These are phyloP conservation scores for Glonium stellatum DNA, from an alignment of 495 filamentous ascomycete genomes.

Conservation along the genomic window DNA sequence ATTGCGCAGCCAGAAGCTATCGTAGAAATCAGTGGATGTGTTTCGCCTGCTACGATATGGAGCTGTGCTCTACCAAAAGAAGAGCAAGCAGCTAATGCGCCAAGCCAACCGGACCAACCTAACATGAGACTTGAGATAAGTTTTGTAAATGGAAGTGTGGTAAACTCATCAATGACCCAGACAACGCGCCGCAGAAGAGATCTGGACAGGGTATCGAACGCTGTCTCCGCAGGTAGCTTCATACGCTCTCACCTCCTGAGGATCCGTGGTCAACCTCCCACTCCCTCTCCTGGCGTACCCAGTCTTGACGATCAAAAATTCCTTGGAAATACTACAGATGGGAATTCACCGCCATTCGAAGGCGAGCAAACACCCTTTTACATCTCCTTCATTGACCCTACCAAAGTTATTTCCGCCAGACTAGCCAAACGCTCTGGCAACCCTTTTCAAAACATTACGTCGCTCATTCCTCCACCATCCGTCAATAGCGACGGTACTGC, in stretches of 20 bases:
- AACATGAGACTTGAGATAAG: conserved; percentile 74
- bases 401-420: conserved; percentile 6
- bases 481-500: conserved; percentile 61
- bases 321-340: conserved; percentile 77
- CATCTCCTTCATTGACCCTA: conserved; percentile 41
- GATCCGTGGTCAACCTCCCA: conserved; percentile 30
- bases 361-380: conserved; percentile 68
- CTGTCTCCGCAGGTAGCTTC: conserved; percentile 25
- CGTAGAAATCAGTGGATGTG: conserved; percentile 54
- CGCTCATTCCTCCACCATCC: conserved; percentile 53
- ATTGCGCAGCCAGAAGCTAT: conserved; percentile 59
- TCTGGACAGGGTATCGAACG: conserved; percentile 17
- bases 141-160: conserved; percentile 63
- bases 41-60: conserved; percentile 65
- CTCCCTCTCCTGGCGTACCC: conserved; percentile 58
- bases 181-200: not conserved
- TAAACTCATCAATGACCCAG: conserved; percentile 32
- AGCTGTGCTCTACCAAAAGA: conserved; percentile 76
- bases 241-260: conserved; percentile 18
- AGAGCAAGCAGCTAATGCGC: conserved; percentile 52
- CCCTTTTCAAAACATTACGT: conserved; percentile 44
- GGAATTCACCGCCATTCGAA: conserved; percentile 48
- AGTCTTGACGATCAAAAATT: conserved; percentile 63
- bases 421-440: conserved; percentile 14
- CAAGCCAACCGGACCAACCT: conserved; percentile 57